A percentile compares a stretch with the other conserved stretches of the same genome.
These are phyloP conservation scores for Periconia sp. DNA, from an alignment of 2,329 filamentous ascomycete species.

Conservation along the genomic window DNA sequence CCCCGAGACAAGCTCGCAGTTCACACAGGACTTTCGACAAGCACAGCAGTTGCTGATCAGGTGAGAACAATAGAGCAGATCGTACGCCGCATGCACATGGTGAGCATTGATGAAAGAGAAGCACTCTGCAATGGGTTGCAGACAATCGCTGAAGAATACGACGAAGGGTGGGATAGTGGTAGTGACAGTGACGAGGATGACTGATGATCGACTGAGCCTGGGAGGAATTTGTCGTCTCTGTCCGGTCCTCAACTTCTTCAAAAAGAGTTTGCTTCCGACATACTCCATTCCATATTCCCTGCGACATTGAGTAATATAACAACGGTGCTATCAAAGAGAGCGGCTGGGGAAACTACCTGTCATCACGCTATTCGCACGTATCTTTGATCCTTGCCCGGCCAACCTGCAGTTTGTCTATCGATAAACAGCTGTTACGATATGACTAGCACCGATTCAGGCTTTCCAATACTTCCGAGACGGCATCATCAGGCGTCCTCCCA, in stretches of 20 bases:
- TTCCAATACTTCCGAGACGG: constrained; percentile 4
- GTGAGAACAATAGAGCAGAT: constrained; percentile 68
- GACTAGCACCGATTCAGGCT: neutral
- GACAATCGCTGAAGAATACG: constrained; percentile 83
- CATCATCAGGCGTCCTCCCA: constrained; percentile 1
- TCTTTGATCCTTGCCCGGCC: neutral
- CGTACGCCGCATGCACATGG: constrained; percentile 61
- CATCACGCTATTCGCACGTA: neutral
- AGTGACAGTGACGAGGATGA: constrained; percentile 66
- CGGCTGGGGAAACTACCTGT: neutral
- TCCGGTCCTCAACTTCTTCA: too few species aligned
- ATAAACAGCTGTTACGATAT: neutral
- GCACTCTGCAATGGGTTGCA: constrained; percentile 77
- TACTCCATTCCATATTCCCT: neutral
- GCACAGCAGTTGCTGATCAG: constrained; percentile 69
- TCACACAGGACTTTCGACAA: constrained; percentile 66
- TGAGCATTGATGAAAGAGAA: constrained; percentile 80
- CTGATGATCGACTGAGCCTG: constrained; percentile 12
- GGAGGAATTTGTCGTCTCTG: neutral
- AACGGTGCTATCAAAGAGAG: neutral
- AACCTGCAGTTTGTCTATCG: constrained; percentile 1
- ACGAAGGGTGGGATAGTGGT: constrained; percentile 82
- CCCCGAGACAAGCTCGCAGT: constrained; percentile 49
- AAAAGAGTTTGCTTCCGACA: too few species aligned
- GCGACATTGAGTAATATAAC: neutral